Evolutionary conservation across 2,329 filamentous ascomycete genomes (phyloP), one percentile per base, ranked within the genome.

Genomic region (Colletotrichum gloeosporioides): DNA sequence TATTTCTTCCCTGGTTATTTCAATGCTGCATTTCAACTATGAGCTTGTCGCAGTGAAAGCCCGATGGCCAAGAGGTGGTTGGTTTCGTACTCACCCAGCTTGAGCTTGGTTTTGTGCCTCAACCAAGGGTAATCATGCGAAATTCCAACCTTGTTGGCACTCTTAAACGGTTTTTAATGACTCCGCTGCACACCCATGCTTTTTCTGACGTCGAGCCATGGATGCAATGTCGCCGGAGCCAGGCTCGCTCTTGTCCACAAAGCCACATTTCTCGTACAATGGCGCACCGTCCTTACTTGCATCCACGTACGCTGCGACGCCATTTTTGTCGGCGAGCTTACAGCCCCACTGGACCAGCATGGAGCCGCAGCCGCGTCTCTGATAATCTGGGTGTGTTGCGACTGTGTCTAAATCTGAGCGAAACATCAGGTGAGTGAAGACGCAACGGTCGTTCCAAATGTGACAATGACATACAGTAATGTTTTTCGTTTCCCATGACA

Each of bases 311-410:
- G 77, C 78, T 18, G 62, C 78, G 29, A 79, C 78, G 2, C 75
- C 63, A 2, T 80, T 25, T 9, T 72, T 44, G 8, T 82, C 80
- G 0, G 79, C 80, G 8, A 80, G 69, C 12, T 80, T 76, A 13
- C 80, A 81, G 2, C 80, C 80, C 76, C 79, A 81, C 64, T 71
- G 61, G 9, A 82, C 72, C 2, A 81, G 77, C 78, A 81, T 78
- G 4, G 78, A 80, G 2, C 80, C 80, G 6, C 76, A 77, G 15
- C 80, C 80, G n/a, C 77, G 77, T 4, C 80, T 75, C 49, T 80
- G 80, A 15, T 81, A 81, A 2, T 81, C 79, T 0, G 80, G 80
- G 32, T 81, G 80, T 0, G 80, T 82, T 3, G 67, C 80, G 4
- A 82, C 34, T 1, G 80, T 81, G 49, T 82, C 80, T 1, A 81